Base-by-base conservation (phyloP, 495 filamentous ascomycete genomes). In the Aspergillus heteromorphus region DNA sequence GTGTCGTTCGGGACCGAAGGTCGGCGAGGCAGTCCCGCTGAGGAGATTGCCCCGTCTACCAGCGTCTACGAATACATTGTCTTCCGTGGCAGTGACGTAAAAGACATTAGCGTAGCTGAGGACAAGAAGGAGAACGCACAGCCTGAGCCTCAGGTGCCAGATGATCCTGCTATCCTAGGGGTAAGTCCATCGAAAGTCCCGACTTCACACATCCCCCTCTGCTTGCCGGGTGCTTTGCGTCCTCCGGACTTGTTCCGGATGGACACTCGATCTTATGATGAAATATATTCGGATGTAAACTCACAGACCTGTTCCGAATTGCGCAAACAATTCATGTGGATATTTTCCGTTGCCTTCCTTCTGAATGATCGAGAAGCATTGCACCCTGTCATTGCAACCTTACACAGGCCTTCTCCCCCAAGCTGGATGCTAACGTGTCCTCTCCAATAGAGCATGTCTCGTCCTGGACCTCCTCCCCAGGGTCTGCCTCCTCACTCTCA, bases 341-440 rank as follows among this genome's bases (percentile, higher is more conserved):
- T 73, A 86, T 88, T 87, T 61, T 95, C 90, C 92, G 91, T 96
- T 97, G 92, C 91, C 91, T 96, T 97, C 92, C 91, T 96, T 95
- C 91, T 97, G 91, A 77, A 45, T 55, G 65, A 75, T 73, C 70
- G 69, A 57, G 57, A 61, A 48, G 45, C 43, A 29, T 29, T 51
- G 10, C 23, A 25, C 42, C 41, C 48, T 49, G 40, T 16, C 43
- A 16, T 16, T 30, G 43, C 43, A 47, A 14, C 1, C 13, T n/a
- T 14, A 6, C 13, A 5, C 13, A 47, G 10, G 17, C 23, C 23
- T 21, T 16, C 2, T 47, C 17, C 7, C 2, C 2, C 16, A 27
- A 4, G 4, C 43, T 25, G 2, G 16, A 50, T 53, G 49, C 65
- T 72, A 58, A 71, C 64, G 56, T n/a, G 36, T 43, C 10, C 29